Evolutionary conservation across 768 basidiomycete species (phyloP).

Genomic region (Leucocoprinus leucothites): DNA sequence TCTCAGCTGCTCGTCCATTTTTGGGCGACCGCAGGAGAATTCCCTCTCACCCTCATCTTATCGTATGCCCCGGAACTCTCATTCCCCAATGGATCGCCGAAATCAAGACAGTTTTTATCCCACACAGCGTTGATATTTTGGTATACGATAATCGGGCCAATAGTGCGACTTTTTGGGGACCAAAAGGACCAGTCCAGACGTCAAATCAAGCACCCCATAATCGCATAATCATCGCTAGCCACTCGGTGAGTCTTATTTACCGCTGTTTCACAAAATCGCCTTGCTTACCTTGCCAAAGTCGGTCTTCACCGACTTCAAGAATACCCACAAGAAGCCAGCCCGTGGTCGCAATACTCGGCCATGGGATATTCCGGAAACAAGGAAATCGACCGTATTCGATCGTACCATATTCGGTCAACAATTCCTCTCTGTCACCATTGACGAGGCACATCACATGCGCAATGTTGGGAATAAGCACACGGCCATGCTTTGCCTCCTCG

Average conservation of each 20-base stretch:
- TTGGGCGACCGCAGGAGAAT: slow-evolving; percentile 8
- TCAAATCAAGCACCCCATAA: slow-evolving; percentile 15
- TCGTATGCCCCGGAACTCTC: slow-evolving; percentile 24
- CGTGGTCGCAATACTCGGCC: neutral
- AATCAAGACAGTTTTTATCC: slow-evolving; percentile 15
- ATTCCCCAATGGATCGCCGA: slow-evolving; percentile 21
- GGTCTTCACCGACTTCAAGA: slow-evolving; percentile 15
- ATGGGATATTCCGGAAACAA: neutral
- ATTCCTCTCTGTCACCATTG: slow-evolving; percentile 16
- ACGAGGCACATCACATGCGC: slow-evolving; percentile 22
- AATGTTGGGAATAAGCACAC: slow-evolving; percentile 17
- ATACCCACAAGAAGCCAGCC: neutral
- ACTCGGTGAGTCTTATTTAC: too few relatives aligned
- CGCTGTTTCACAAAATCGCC: too few relatives aligned
- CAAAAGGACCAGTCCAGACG: slow-evolving; percentile 6
- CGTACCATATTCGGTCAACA: slow-evolving; percentile 16
- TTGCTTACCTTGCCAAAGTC: slow-evolving; percentile 16
- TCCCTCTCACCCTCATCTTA: slow-evolving; percentile 18
- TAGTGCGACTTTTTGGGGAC: slow-evolving; percentile 19
- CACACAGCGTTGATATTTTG: slow-evolving; percentile 21
- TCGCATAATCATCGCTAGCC: slow-evolving; percentile 20
- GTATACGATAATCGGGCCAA: slow-evolving; percentile 17
- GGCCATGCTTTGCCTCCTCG: slow-evolving; percentile 12
- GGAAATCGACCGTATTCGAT: neutral
- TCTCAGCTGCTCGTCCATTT: slow-evolving; percentile 12